These are phyloP conservation scores for Aspergillus melleus DNA, from an alignment of 2,329 filamentous ascomycete species.

Conservation along the genomic window DNA sequence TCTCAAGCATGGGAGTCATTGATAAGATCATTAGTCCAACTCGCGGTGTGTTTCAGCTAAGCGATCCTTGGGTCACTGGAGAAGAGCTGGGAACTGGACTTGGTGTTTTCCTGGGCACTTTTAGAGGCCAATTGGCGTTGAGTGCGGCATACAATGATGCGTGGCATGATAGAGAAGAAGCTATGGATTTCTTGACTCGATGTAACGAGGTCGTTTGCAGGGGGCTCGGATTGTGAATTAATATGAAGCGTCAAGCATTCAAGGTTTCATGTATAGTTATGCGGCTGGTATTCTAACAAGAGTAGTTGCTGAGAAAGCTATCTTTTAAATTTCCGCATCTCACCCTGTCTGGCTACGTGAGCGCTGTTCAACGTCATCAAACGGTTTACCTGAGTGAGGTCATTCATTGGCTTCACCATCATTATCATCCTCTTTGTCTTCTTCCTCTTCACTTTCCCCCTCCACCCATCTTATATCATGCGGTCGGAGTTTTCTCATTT, in stretches of 20 bases:
- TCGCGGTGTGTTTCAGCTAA: conserved; percentile 28
- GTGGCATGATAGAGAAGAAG: conserved; percentile 37
- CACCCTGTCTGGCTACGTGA: too few species aligned
- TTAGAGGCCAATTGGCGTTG: conserved; percentile 35
- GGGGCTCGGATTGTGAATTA: background rate
- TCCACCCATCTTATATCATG: background rate
- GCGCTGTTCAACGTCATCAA: too few species aligned
- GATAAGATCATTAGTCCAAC: conserved; percentile 35
- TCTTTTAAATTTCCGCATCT: too few species aligned
- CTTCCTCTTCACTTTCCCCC: background rate
- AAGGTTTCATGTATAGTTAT: too few species aligned
- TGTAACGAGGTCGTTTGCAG: conserved; percentile 16
- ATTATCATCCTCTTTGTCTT: background rate
- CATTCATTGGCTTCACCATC: background rate
- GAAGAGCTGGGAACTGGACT: conserved; percentile 46
- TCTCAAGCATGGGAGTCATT: conserved; percentile 28
- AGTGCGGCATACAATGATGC: conserved; percentile 48
- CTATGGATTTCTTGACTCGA: conserved; percentile 16
- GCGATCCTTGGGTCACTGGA: conserved; percentile 47
- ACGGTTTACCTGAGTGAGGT: too few species aligned
- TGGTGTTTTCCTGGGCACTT: conserved; percentile 45
- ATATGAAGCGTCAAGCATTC: too few species aligned
- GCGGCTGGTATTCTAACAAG: too few species aligned
- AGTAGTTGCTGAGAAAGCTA: too few species aligned
- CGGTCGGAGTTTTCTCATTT: background rate